Evolutionary conservation across 805 yeast species (phyloP), one percentile per base, ranked within the genome.

Genomic region (Pichia cabralensis): DNA sequence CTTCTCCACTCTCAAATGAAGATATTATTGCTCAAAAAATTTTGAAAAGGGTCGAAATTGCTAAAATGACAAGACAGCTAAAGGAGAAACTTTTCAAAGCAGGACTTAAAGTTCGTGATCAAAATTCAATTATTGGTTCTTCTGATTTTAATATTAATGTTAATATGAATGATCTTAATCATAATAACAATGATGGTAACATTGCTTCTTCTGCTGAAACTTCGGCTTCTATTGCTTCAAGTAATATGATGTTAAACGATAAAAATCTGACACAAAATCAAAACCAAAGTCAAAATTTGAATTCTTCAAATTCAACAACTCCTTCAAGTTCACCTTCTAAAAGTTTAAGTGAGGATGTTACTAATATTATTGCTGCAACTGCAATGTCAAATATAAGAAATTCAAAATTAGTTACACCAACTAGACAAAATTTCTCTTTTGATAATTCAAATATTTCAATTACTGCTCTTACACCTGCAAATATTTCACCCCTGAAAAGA

Each of bases 31-130:
- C 69, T 17, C 65, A 63, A 36, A 61, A 58, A 40, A 64, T 65
- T 29, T 49, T 65, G 28, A 64, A 64, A 40, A 52, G 69, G 33
- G 71, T 66, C 4, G 69, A 65, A 41, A 53, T 65, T 6, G 66
- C 70, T 5, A 55, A 68, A 37, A 58, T 65, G 34, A 62, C 71
- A 2, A 50, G 69, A 38, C 69, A 63, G 41, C 44, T 65, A 17
- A 65, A 64, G 43, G 50, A 60, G 7, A 59, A 64, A 41, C 47
- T 65, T 14, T 58, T 61, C 19, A 62, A 57, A 44, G 68, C 70
- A 2, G 66, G 65, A 11, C 32, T 61, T 19, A 55, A 53, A 32
- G 61, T 58, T 5, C 48, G 54, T 26, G 58, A 60, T 48, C 48
- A 50, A 38, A 47, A 53, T 20, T 12, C n/a, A 24, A 26, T 13